A percentile compares a stretch with the other conserved stretches of the same genome.
These are phyloP conservation scores for Myriosclerotinia duriaeana DNA, from an alignment of 2,329 filamentous ascomycete species.

Conservation along the genomic window DNA sequence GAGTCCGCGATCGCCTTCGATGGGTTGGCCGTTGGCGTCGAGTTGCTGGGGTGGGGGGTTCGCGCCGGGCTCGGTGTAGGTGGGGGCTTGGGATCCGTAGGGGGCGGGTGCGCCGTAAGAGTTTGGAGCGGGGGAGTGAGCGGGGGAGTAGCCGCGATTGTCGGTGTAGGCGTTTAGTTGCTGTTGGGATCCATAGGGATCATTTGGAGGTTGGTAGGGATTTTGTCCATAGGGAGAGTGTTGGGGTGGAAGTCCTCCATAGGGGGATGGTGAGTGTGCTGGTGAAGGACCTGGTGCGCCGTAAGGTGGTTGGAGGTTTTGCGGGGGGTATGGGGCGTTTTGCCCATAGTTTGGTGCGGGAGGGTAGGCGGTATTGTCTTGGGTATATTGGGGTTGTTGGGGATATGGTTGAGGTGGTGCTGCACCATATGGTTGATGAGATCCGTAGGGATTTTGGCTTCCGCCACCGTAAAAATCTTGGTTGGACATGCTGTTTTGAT, in stretches of 20 bases:
- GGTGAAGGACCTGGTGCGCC: conserved; percentile 11
- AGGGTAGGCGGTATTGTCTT: conserved; percentile 14
- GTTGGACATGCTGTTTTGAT: conserved; percentile 4
- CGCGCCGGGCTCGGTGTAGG: conserved; percentile 17
- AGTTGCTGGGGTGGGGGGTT: conserved; percentile 6
- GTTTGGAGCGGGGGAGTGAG: not conserved
- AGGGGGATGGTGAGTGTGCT: conserved; percentile 3
- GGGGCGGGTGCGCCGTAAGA: conserved; percentile 8
- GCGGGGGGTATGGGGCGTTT: not conserved
- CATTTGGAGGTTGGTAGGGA: conserved; percentile 2
- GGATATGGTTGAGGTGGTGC: conserved; percentile 14
- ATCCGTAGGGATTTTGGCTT: conserved; percentile 2
- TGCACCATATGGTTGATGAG: conserved; percentile 9
- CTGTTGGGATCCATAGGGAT: conserved; percentile 14
- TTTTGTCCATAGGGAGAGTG: conserved; percentile 8
- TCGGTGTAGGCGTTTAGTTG: conserved; percentile 2
- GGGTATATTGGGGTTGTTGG: conserved; percentile 12
- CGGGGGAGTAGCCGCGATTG: conserved; percentile 1
- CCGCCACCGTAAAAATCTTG: conserved; percentile 16
- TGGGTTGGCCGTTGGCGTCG: conserved; percentile 9
- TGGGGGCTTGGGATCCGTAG: conserved; percentile 7
- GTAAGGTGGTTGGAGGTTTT: conserved; percentile 14
- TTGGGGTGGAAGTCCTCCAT: conserved; percentile 1
- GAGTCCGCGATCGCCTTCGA: conserved; percentile 20
- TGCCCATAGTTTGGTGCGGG: conserved; percentile 1